These are phyloP conservation scores for Trichoderma sp. DNA, from an alignment of 2,329 filamentous ascomycete genomes.

Conservation along the genomic window DNA sequence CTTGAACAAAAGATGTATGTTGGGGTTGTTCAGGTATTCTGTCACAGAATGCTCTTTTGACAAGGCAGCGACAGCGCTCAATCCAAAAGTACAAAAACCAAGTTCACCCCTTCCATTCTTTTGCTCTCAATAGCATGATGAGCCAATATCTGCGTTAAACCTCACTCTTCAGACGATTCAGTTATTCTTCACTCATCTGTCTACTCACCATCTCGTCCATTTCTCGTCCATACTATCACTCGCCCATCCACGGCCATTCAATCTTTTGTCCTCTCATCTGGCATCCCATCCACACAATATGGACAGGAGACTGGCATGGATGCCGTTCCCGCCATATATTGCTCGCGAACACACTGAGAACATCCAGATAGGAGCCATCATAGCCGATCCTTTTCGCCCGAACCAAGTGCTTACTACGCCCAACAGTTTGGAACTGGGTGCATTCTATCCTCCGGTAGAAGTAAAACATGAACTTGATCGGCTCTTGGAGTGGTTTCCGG, in stretches of 20 bases:
- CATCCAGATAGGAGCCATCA: not conserved
- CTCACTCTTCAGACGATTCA: not conserved
- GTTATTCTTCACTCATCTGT: too few relatives aligned
- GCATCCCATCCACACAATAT: not conserved
- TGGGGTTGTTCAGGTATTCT: not conserved
- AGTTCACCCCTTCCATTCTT: not conserved
- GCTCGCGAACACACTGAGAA: not conserved
- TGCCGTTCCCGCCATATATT: not conserved
- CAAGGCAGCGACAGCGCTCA: not conserved
- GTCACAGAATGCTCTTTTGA: not conserved
- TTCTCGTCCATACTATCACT: too few relatives aligned
- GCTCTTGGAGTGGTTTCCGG: not conserved
- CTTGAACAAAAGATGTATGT: not conserved
- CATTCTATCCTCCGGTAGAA: not conserved
- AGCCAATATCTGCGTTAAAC: not conserved
- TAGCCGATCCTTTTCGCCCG: not conserved
- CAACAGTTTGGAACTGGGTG: not conserved
- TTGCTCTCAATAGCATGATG: not conserved
- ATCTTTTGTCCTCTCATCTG: not conserved
- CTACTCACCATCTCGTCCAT: too few relatives aligned
- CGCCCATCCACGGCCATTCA: not conserved
- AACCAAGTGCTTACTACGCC: not conserved
- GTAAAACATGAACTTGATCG: not conserved
- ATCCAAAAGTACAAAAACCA: not conserved
- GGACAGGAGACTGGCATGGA: not conserved